Conservation (phyloP, 352 stramenopile genomes). For the Globisporangium cylindrosporum region DNA sequence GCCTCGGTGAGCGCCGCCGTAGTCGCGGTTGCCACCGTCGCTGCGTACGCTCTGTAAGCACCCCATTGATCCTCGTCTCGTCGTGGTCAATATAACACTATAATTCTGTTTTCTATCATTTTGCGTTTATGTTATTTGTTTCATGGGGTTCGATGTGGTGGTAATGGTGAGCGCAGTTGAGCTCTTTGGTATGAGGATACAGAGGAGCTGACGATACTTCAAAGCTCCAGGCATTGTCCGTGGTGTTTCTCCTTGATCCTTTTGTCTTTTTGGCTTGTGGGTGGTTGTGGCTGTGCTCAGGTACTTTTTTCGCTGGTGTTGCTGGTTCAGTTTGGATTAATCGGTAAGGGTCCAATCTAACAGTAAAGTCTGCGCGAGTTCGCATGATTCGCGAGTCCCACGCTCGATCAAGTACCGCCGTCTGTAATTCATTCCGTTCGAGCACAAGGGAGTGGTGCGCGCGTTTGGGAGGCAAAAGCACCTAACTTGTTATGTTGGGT, state of each 20-base stretch:
- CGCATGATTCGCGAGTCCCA: not conserved
- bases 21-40: constrained; percentile 3
- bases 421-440: not conserved
- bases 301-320: not conserved
- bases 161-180: not conserved
- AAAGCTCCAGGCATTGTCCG: too few relatives aligned
- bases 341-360: not conserved
- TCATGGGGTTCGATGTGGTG: not conserved
- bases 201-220: not conserved
- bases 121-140: not conserved
- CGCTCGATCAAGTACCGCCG: not conserved
- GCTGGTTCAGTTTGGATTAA: not conserved
- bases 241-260: too few relatives aligned
- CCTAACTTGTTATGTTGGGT: too few relatives aligned
- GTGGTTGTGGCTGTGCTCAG: not conserved
- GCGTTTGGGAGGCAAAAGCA: too few relatives aligned
- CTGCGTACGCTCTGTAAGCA: constrained; percentile 9
- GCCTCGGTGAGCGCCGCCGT: constrained; percentile 5
- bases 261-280: not conserved
- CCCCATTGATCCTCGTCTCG: not conserved
- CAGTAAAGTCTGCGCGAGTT: not conserved
- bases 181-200: not conserved
- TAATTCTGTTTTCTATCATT: constrained; percentile 1
- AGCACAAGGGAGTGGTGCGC: not conserved
- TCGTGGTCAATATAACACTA: constrained; percentile 4